Evolutionary conservation across 2,329 filamentous ascomycete species (phyloP).

Genomic region (Berkeleyomyces rouxiae): DNA sequence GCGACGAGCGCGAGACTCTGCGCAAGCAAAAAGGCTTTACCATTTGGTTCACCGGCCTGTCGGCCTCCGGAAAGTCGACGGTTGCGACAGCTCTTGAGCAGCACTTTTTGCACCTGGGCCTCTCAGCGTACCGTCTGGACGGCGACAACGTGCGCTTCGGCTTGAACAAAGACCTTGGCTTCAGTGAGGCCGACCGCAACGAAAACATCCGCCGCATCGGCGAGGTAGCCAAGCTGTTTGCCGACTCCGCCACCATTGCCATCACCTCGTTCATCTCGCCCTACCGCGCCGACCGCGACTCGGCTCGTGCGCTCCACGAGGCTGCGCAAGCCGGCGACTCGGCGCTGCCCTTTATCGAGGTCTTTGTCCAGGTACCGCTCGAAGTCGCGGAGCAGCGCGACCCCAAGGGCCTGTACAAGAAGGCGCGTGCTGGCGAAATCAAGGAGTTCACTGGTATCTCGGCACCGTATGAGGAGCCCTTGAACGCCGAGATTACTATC

Average conservation of each 20-base stretch:
- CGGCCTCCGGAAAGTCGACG: conserved; percentile 91
- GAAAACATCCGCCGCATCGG: conserved; percentile 97
- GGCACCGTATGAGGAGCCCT: conserved; percentile 83
- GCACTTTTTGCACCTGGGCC: conserved; percentile 72
- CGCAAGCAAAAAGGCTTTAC: conserved; percentile 83
- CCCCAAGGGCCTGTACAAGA: conserved; percentile 96
- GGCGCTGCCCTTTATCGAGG: conserved; percentile 76
- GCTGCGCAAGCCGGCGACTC: conserved; percentile 38
- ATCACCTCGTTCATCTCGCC: conserved; percentile 96
- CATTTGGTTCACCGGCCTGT: conserved; percentile 95
- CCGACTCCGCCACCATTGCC: conserved; percentile 71
- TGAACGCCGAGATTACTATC: conserved; percentile 74
- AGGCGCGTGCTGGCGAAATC: conserved; percentile 82
- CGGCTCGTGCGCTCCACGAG: conserved; percentile 66
- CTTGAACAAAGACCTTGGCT: conserved; percentile 93
- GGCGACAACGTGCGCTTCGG: conserved; percentile 98
- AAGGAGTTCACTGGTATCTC: conserved; percentile 95
- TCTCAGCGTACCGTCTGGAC: conserved; percentile 82
- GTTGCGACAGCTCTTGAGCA: conserved; percentile 94
- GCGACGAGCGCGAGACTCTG: conserved; percentile 54
- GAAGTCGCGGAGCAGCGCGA: conserved; percentile 89
- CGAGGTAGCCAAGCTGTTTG: conserved; percentile 93
- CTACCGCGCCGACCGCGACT: conserved; percentile 70
- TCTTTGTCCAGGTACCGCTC: conserved; percentile 80
- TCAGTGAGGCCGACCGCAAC: conserved; percentile 80